Percentiles rank a stretch among this genome's conserved stretches.
Evolutionary conservation across 257 asterid species (phyloP).

Genomic region (Rehmannia glutinosa): DNA sequence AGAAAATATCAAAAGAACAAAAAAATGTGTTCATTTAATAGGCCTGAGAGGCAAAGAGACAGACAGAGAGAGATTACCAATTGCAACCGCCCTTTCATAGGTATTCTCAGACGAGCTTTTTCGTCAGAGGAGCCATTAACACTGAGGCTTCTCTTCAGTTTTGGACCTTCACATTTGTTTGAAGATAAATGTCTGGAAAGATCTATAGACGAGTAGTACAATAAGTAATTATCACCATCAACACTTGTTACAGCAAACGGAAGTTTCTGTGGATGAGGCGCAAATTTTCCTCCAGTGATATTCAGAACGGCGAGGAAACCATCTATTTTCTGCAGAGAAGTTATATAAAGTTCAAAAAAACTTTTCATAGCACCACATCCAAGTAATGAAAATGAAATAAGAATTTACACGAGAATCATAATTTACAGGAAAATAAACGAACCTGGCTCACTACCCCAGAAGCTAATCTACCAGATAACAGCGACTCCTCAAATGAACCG

Average conservation of each 20-base stretch:
- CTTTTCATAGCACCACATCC: neutral
- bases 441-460: slow-evolving; percentile 78
- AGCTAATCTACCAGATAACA: slow-evolving; percentile 84
- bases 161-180: slow-evolving; percentile 44
- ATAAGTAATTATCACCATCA: slow-evolving; percentile 70
- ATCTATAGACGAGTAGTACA: slow-evolving; percentile 83
- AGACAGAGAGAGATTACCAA: slow-evolving; percentile 54
- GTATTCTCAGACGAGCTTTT: slow-evolving; percentile 64
- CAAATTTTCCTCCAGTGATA: slow-evolving; percentile 79
- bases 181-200: slow-evolving; percentile 44
- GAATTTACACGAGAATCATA: neutral
- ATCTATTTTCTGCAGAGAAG: slow-evolving; percentile 66
- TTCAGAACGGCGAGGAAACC: slow-evolving; percentile 88
- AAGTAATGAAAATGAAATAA: neutral
- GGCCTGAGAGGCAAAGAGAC: neutral
- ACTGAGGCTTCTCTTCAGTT: slow-evolving; percentile 65
- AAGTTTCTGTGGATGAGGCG: slow-evolving; percentile 85
- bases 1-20: slow-evolving; percentile 4
- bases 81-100: slow-evolving; percentile 85
- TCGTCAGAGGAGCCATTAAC: slow-evolving; percentile 52
- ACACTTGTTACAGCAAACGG: slow-evolving; percentile 86
- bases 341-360: neutral
- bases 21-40: neutral
- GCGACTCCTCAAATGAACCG: slow-evolving; percentile 93
- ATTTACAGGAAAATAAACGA: neutral